A percentile compares a stretch with the other conserved stretches of the same genome.
Evolutionary conservation across 2,329 filamentous ascomycete genomes (phyloP).

Genomic region (Fusarium temperatum): DNA sequence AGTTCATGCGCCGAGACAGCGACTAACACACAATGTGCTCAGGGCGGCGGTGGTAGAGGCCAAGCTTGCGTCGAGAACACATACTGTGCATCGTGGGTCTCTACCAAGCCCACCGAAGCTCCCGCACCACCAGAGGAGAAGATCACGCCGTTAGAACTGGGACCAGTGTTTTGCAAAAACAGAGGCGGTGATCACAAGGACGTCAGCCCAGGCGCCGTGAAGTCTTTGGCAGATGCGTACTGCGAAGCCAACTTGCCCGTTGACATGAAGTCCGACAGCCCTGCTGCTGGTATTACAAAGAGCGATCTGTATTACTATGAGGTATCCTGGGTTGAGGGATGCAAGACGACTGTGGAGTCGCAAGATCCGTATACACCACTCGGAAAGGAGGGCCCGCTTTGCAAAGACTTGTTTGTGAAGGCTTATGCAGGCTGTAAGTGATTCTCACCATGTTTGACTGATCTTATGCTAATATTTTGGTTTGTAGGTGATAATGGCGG

Average conservation of each 20-base stretch:
- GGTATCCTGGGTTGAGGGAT: background rate
- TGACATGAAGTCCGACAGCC: background rate
- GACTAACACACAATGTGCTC: background rate
- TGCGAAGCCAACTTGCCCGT: background rate
- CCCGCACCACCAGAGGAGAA: background rate
- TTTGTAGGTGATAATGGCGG: background rate
- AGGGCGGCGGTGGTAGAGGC: background rate
- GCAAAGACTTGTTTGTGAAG: background rate
- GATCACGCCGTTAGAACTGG: background rate
- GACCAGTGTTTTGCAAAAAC: background rate
- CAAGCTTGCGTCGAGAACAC: conserved; percentile 1
- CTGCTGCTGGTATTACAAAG: background rate
- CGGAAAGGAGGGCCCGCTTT: background rate
- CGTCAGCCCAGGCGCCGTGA: background rate
- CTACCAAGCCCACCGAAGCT: background rate
- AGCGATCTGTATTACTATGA: background rate
- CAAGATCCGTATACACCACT: background rate
- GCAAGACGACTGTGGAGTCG: background rate
- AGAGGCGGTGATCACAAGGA: background rate
- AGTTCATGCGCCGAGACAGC: background rate
- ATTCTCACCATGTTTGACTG: rapidly evolving
- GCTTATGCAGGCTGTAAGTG: background rate
- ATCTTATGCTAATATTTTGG: rapidly evolving
- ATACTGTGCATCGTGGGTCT: background rate
- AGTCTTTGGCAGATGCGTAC: background rate